Evolutionary conservation across 2,329 filamentous ascomycete species (phyloP).

Genomic region (Parasarocladium wereldwijsianum): DNA sequence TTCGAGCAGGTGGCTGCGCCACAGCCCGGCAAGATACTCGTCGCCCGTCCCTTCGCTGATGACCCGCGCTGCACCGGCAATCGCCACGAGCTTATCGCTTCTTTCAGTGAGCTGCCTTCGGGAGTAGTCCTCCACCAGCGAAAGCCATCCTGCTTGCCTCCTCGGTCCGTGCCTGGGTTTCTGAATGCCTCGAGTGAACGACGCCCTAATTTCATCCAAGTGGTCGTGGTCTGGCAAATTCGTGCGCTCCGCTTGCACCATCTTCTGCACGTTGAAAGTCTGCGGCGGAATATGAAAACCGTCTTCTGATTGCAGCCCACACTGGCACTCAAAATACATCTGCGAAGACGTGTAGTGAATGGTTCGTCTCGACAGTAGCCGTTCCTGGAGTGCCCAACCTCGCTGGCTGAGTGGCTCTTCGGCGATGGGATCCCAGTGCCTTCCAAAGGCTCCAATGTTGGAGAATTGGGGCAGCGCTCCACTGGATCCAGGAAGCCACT

Average conservation of each 20-base stretch:
- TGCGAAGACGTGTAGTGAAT: slow-evolving; percentile 4
- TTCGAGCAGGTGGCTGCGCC: slow-evolving; percentile 2
- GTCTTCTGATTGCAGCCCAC: not conserved
- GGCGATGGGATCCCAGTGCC: not conserved
- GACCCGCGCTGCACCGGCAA: slow-evolving; percentile 2
- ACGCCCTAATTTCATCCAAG: not conserved
- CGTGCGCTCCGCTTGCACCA: not conserved
- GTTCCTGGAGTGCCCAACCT: slow-evolving; percentile 5
- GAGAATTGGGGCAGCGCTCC: slow-evolving; percentile 1
- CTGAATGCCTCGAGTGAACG: not conserved
- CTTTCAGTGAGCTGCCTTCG: not conserved
- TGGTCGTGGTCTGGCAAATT: not conserved
- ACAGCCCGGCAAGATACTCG: slow-evolving; percentile 4
- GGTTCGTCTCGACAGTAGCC: not conserved
- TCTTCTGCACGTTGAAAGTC: not conserved
- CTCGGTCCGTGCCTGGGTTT: not conserved
- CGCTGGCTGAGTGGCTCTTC: slow-evolving; percentile 1
- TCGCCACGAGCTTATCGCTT: not conserved
- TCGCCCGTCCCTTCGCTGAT: slow-evolving; percentile 2
- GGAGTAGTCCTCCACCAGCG: slow-evolving; percentile 1
- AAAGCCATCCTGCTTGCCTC: not conserved
- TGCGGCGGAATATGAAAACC: not conserved
- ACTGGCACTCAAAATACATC: slow-evolving; percentile 6
- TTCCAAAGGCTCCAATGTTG: not conserved
- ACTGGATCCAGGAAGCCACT: not conserved